Conservation (phyloP, 495 filamentous ascomycete genomes). For the Massariosphaeria phaeospora region DNA sequence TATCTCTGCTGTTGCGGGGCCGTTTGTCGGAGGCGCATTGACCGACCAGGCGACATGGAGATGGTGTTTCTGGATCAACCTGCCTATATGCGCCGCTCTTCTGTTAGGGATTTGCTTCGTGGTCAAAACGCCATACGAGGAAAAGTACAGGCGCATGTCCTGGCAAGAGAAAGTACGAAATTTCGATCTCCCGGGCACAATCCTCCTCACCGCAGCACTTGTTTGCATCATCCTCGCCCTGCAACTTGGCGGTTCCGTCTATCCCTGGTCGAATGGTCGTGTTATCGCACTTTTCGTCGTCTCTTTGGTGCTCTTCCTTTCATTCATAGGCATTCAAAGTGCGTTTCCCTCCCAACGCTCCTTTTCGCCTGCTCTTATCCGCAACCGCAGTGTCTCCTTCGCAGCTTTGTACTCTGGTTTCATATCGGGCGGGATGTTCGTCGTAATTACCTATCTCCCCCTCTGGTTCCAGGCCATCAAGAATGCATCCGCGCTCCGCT, state of each 20-base stretch:
- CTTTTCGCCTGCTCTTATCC: constrained; percentile 67
- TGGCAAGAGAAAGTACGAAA: constrained; percentile 48
- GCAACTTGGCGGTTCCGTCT: constrained; percentile 77
- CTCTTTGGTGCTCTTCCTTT: constrained; percentile 56
- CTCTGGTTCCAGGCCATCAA: constrained; percentile 24
- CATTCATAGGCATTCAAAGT: constrained; percentile 48
- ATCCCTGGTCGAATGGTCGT: constrained; percentile 60
- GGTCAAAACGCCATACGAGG: constrained; percentile 48
- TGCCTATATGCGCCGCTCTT: constrained; percentile 54
- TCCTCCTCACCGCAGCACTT: constrained; percentile 65
- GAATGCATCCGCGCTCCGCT: constrained; percentile 17
- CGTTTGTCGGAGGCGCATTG: constrained; percentile 64
- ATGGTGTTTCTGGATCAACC: constrained; percentile 68
- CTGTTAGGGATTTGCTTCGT: constrained; percentile 51
- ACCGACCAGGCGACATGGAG: constrained; percentile 59
- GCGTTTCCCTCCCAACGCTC: constrained; percentile 49
- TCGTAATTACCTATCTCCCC: constrained; percentile 34
- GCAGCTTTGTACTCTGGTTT: constrained; percentile 51
- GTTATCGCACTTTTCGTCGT: constrained; percentile 68
- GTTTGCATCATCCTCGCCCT: constrained; percentile 71
- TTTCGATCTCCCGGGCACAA: constrained; percentile 63
- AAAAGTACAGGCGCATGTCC: neutral
- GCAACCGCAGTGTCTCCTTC: constrained; percentile 60
- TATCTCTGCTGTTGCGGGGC: constrained; percentile 59
- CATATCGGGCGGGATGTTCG: constrained; percentile 61